A percentile compares a stretch with the other conserved stretches of the same genome.
These are phyloP conservation scores for Xylaria sp. DNA, from an alignment of 2,329 filamentous ascomycete species.

Conservation along the genomic window DNA sequence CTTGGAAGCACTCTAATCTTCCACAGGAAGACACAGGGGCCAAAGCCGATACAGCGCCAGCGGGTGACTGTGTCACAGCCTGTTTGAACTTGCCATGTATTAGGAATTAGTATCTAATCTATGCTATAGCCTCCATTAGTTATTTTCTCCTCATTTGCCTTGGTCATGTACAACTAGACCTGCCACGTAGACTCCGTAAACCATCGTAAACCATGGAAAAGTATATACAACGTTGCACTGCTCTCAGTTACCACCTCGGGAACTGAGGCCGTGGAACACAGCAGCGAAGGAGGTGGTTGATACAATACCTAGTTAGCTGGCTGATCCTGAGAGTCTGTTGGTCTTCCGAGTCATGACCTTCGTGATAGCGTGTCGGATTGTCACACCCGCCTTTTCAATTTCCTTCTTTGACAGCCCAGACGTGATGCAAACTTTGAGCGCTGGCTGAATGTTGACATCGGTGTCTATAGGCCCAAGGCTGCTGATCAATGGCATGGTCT, in stretches of 20 bases:
- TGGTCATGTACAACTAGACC: slow-evolving; percentile 17
- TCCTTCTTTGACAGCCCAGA: slow-evolving; percentile 92
- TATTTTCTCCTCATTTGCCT: slow-evolving; percentile 7
- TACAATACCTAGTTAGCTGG: slow-evolving; percentile 46
- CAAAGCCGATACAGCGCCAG: not conserved
- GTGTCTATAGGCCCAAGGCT: slow-evolving; percentile 74
- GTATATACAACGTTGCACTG: slow-evolving; percentile 21
- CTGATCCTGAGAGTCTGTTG: slow-evolving; percentile 58
- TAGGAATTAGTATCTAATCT: slow-evolving; percentile 47
- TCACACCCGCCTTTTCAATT: slow-evolving; percentile 90
- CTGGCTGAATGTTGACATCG: slow-evolving; percentile 77
- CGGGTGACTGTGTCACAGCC: not conserved
- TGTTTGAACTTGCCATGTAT: slow-evolving; percentile 35
- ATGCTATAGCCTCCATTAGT: slow-evolving; percentile 17
- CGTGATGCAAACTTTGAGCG: slow-evolving; percentile 91
- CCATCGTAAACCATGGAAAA: slow-evolving; percentile 15
- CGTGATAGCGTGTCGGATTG: slow-evolving; percentile 90
- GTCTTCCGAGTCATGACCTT: slow-evolving; percentile 82
- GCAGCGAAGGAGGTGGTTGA: slow-evolving; percentile 11
- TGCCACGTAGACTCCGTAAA: not conserved
- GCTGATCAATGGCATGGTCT: slow-evolving; percentile 75
- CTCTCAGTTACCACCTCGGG: slow-evolving; percentile 23
- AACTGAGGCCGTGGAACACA: slow-evolving; percentile 34
- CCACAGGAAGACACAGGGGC: slow-evolving; percentile 8
- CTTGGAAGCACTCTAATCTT: slow-evolving; percentile 4